Evolutionary conservation across 2,329 filamentous ascomycete species (phyloP).

Genomic region (Sphaerostilbella broomeana): DNA sequence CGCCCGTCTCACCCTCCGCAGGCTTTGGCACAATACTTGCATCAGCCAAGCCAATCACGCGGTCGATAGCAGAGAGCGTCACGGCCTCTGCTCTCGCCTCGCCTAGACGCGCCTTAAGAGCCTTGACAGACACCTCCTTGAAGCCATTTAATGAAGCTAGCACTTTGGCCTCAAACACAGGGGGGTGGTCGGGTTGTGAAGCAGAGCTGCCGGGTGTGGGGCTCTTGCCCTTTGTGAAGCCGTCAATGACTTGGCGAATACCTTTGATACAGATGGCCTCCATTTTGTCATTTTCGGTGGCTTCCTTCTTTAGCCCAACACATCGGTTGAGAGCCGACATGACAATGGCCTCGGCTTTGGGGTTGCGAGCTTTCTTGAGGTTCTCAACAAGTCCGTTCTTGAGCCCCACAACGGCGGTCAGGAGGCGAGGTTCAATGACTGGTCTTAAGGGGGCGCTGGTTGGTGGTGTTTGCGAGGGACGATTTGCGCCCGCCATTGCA

Average conservation of each 20-base stretch:
- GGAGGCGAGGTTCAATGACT: conserved; percentile 39
- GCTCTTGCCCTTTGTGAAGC: conserved; percentile 34
- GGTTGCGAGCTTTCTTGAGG: conserved; percentile 36
- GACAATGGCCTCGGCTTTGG: conserved; percentile 41
- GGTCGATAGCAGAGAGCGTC: conserved; percentile 44
- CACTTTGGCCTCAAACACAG: conserved; percentile 34
- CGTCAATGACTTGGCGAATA: conserved; percentile 36
- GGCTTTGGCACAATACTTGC: conserved; percentile 34
- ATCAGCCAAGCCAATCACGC: conserved; percentile 41
- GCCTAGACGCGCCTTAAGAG: conserved; percentile 35
- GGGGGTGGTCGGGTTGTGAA: conserved; percentile 20
- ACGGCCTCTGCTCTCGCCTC: conserved; percentile 39
- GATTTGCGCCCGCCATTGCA: conserved; percentile 16
- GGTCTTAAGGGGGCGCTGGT: conserved; percentile 24
- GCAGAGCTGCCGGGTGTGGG: conserved; percentile 26
- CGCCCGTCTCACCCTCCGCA: conserved; percentile 26
- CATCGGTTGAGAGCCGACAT: conserved; percentile 48
- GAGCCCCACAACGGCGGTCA: conserved; percentile 38
- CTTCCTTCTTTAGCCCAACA: conserved; percentile 39
- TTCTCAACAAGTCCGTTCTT: conserved; percentile 42
- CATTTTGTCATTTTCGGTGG: conserved; percentile 39
- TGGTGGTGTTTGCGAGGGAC: conserved; percentile 23
- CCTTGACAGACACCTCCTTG: conserved; percentile 39
- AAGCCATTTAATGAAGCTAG: conserved; percentile 37
- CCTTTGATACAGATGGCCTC: conserved; percentile 41